phyloP scores from a whole-genome alignment of 805 yeast species.

The Groenewaldozyma salmanticensis region DNA sequence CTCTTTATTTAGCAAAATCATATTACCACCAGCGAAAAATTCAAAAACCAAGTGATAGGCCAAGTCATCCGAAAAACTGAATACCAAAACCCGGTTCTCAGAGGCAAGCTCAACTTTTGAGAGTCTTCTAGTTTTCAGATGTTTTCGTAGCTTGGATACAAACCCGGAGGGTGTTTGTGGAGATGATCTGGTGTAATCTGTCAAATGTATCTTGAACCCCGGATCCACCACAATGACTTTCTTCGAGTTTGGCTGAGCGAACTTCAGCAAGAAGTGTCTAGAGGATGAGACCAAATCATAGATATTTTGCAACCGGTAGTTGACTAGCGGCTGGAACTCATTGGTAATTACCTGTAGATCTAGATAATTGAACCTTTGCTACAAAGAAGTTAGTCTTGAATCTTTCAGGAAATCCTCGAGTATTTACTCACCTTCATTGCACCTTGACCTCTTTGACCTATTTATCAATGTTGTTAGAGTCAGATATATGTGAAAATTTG shows the following conservation, averaged over 20 bases:
- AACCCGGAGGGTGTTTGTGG: conserved; percentile 79
- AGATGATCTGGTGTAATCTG: conserved; percentile 73
- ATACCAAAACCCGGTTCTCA: conserved; percentile 72
- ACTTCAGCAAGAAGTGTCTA: conserved; percentile 69
- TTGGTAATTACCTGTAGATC: conserved; percentile 64
- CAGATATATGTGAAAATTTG: too few species aligned
- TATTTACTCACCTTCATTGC: conserved; percentile 6
- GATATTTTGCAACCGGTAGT: conserved; percentile 71
- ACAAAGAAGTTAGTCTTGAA: too few species aligned
- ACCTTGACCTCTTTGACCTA: too few species aligned
- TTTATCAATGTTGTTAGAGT: too few species aligned
- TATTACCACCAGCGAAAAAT: conserved; percentile 92
- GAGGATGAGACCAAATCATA: conserved; percentile 67
- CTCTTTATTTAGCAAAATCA: conserved; percentile 63
- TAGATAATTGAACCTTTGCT: conserved; percentile 81
- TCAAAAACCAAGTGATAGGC: conserved; percentile 67
- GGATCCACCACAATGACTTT: conserved; percentile 69
- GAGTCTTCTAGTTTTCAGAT: conserved; percentile 68
- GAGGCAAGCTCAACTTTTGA: conserved; percentile 65
- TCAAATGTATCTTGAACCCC: conserved; percentile 70
- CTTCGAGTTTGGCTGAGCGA: conserved; percentile 76
- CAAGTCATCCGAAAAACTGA: conserved; percentile 76
- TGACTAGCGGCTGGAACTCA: conserved; percentile 53
- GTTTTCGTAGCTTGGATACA: conserved; percentile 78
- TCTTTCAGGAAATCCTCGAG: not conserved